These are phyloP conservation scores for Coprinellus micaceus DNA, from an alignment of 768 basidiomycete species.

Conservation along the genomic window DNA sequence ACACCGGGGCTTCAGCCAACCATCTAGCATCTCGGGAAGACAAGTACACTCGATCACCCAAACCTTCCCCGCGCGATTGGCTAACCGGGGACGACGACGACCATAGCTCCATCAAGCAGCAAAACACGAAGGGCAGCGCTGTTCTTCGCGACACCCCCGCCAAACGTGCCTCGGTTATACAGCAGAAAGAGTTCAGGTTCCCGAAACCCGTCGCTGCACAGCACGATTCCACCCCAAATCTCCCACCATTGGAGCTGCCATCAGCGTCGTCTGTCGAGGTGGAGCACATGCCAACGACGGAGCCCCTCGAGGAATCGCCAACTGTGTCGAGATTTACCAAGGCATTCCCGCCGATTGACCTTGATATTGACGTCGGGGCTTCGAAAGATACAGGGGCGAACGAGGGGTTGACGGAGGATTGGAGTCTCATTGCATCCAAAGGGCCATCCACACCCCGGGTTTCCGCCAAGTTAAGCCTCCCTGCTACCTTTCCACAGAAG, in stretches of 20 bases:
- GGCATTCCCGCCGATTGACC: slow-evolving; percentile 30
- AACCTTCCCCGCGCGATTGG: slow-evolving; percentile 56
- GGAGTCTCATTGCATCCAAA: slow-evolving; percentile 36
- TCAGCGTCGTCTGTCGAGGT: neutral
- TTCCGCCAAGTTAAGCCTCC: neutral
- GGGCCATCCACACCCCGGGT: slow-evolving; percentile 16
- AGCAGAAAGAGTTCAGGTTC: slow-evolving; percentile 40
- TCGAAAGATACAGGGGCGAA: slow-evolving; percentile 7
- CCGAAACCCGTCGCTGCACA: slow-evolving; percentile 36
- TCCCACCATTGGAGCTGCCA: slow-evolving; percentile 12
- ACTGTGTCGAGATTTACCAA: slow-evolving; percentile 35
- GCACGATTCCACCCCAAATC: slow-evolving; percentile 28
- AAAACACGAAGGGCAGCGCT: slow-evolving; percentile 31
- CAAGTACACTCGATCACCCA: slow-evolving; percentile 12
- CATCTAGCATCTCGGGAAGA: neutral
- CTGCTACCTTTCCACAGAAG: slow-evolving; percentile 15
- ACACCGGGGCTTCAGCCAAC: neutral
- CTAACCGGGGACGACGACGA: slow-evolving; percentile 65
- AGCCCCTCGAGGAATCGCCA: slow-evolving; percentile 29
- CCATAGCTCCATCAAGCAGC: slow-evolving; percentile 16
- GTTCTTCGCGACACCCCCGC: slow-evolving; percentile 67
- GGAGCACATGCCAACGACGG: neutral
- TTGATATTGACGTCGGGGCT: slow-evolving; percentile 20
- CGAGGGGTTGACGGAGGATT: slow-evolving; percentile 38
- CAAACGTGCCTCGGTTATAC: slow-evolving; percentile 67